Base-by-base conservation (phyloP, 179 eudicot species). In the Actinidia chinensis region DNA sequence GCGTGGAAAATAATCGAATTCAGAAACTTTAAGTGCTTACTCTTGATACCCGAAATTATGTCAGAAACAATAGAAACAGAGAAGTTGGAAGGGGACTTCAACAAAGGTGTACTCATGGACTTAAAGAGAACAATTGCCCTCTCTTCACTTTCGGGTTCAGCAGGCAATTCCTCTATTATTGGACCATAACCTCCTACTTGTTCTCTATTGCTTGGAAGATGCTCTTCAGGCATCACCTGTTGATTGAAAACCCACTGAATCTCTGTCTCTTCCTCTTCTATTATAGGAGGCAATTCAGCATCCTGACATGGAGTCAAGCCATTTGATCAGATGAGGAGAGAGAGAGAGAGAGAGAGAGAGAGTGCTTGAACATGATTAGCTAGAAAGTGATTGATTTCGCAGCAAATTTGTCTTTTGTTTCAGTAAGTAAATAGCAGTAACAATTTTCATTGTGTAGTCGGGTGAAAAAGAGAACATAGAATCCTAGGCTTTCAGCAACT, bases 91-190 rank as follows among this genome's bases (percentile, higher is more conserved):
- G 89, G 81, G 1, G 89, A 79, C 1, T 47, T 79, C 48, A 74
- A 5, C 6, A 77, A 43, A 33, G 80, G 79, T 2, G 68, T 22
- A 46, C 82, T 85, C 43, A 71, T 47, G 15, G 93, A 91, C 42
- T 87, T 88, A 85, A 91, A 94, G 15, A 89, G 82, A 68, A 92
- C 97, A 74, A 92, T 84, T 25, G 97, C 94, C 79, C 88, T 87
- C 87, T 93, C 97, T n/a, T 90, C 86, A 68, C 89, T 87, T 72
- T 78, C 86, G 6, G 88, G 82, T 10, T 60, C 76, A 54, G 67
- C 71, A 14, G 87, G 85, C 75, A 85, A 71, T 84, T 93, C 98
- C 76, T 86, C 89, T 17, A 87, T 78, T 0, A 70, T 79, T 12
- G 84, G 25, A 65, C 81, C 73, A 1, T 59, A 61, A 71, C 59